Conservation (phyloP, 2,329 filamentous ascomycete genomes). For the Dactylellina sp. region DNA sequence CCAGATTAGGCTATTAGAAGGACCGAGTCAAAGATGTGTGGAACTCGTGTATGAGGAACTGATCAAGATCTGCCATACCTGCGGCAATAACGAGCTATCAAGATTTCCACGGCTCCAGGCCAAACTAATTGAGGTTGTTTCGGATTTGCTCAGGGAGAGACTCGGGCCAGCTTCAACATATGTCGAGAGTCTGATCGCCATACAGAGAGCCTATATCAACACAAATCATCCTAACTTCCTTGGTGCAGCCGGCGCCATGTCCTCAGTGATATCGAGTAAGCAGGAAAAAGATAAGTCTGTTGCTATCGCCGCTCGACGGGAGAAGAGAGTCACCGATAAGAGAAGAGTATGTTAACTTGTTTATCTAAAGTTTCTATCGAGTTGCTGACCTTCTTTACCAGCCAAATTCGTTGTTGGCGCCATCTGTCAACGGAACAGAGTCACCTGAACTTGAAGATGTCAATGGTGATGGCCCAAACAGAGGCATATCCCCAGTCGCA, state of each 20-base stretch:
- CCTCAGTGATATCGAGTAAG: slow-evolving; percentile 91
- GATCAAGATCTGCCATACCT: slow-evolving; percentile 99
- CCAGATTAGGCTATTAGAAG: slow-evolving; percentile 95
- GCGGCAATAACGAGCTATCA: slow-evolving; percentile 91
- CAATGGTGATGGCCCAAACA: slow-evolving; percentile 60
- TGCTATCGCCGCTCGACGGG: slow-evolving; percentile 83
- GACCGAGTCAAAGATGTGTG: slow-evolving; percentile 94
- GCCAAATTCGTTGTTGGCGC: slow-evolving; percentile 58
- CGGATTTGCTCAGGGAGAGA: slow-evolving; percentile 90
- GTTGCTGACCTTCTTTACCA: slow-evolving; percentile 10
- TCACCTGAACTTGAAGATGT: slow-evolving; percentile 74
- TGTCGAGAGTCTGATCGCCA: slow-evolving; percentile 95
- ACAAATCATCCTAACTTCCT: slow-evolving; percentile 99
- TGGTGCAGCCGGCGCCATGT: slow-evolving; percentile 96
- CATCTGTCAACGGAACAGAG: slow-evolving; percentile 76
- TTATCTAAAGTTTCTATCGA: background rate
- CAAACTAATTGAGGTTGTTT: slow-evolving; percentile 98
- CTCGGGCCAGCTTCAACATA: slow-evolving; percentile 89
- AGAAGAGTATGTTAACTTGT: slow-evolving; percentile 34
- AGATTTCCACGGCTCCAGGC: slow-evolving; percentile 92
- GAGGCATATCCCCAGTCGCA: slow-evolving; percentile 52
- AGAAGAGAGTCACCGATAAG: slow-evolving; percentile 75
- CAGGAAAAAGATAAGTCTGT: slow-evolving; percentile 89
- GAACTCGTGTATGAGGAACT: slow-evolving; percentile 98
- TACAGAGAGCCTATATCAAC: slow-evolving; percentile 98